Evolutionary conservation across 2,329 filamentous ascomycete species (phyloP), one percentile per base, ranked within the genome.

Genomic region (Fusarium temperatum): DNA sequence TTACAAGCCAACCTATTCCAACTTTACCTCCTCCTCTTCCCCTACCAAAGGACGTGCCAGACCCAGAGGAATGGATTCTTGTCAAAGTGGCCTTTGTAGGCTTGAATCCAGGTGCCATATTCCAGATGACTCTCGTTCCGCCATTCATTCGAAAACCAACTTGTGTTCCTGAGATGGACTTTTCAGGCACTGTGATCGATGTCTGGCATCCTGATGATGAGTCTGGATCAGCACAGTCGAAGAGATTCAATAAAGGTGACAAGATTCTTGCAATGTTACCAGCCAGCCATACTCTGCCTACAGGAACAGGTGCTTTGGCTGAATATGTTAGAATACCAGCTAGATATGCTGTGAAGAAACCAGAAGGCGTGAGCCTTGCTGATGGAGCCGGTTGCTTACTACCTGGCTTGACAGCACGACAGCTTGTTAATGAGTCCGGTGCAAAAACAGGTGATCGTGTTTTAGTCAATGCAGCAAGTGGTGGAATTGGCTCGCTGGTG

Each of bases 51-150:
- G 76, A 77, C 50, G 75, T 69, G 8, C 72, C 80, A 11, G 18
- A 38, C 10, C 76, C 78, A 13, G 80, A 81, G 39, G 79, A 82
- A 74, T 83, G 81, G 81, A 67, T 87, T 36, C 72, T 85, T 36
- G 74, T 87, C 63, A 82, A 80, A 56, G 77, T 84, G n/a, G 80
- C 82, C 61, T 83, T 85, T 62, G 84, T 82, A 8, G 84, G 83
- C 20, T 84, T 87, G 64, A 87, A 87, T 68, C 83, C 84, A 9
- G 84, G 84, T 38, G 82, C 83, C 61, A 81, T 82, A 41, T 81
- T 84, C 51, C 80, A 83, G 24, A 82, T 85, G 79, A 78, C 80
- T n/a, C 77, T 85, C 9, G 70, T 85, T 41, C 84, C 85, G 60
- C 79, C 73, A 62, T 80, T 82, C 53, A 79, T 80, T 69, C 83